Percentiles rank a stretch among this genome's conserved stretches.
Conservation (phyloP, 1,284 basidiomycete species). For the Mycena citricolor region DNA sequence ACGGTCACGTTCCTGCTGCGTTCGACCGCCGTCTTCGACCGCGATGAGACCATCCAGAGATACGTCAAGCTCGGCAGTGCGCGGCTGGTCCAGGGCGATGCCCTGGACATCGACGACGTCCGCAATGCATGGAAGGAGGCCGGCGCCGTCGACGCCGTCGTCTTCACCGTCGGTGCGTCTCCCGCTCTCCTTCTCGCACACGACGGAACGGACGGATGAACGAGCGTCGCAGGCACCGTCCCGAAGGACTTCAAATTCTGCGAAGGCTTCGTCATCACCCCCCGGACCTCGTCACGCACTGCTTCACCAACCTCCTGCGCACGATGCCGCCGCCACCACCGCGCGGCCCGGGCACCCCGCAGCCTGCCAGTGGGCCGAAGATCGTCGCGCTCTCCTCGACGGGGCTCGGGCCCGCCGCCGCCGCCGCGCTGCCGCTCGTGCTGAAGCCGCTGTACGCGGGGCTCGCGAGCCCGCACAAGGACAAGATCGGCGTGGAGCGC, state of each 20-base stretch:
- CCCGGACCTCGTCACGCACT: constrained; percentile 49
- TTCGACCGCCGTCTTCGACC: constrained; percentile 40
- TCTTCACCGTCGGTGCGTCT: constrained; percentile 42
- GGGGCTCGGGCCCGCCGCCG: constrained; percentile 48
- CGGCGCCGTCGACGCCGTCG: constrained; percentile 27
- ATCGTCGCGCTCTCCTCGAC: constrained; percentile 53
- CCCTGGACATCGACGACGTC: constrained; percentile 43
- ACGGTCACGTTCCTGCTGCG: constrained; percentile 53
- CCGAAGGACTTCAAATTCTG: constrained; percentile 36
- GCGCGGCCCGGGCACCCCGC: constrained; percentile 22
- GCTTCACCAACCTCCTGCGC: constrained; percentile 47
- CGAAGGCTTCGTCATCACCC: constrained; percentile 47
- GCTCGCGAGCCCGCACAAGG: constrained; percentile 47
- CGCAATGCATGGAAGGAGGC: constrained; percentile 42
- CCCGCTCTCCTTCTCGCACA: constrained; percentile 31
- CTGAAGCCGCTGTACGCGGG: constrained; percentile 49
- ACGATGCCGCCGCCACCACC: constrained; percentile 46
- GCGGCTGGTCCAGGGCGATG: constrained; percentile 48
- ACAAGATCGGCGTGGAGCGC: constrained; percentile 59
- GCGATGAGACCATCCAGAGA: constrained; percentile 41
- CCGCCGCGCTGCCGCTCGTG: constrained; percentile 45
- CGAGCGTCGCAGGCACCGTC: constrained; percentile 29
- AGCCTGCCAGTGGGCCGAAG: constrained; percentile 44
- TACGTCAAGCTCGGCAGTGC: constrained; percentile 43
- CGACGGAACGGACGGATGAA: constrained; percentile 40